These are phyloP conservation scores for Obelidium mucronatum DNA, from an alignment of 192 early-diverging fungal species.

Conservation along the genomic window DNA sequence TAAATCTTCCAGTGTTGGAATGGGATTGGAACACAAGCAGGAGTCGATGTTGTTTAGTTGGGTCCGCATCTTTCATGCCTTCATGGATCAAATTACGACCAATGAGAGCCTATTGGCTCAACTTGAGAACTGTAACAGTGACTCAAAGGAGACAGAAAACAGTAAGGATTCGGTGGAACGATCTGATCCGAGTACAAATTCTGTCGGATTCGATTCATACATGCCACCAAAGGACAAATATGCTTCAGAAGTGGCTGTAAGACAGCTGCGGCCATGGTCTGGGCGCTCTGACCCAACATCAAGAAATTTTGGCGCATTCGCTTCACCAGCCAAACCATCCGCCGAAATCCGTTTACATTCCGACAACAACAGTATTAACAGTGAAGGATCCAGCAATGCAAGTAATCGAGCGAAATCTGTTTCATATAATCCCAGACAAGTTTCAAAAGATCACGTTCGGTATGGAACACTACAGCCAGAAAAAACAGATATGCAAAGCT, in stretches of 20 bases:
- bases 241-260: not conserved
- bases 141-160: not conserved
- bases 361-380: too few relatives aligned
- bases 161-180: not conserved
- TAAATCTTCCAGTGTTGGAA: not conserved
- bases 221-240: not conserved
- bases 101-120: not conserved
- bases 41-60: slow-evolving; percentile 12
- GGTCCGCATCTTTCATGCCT: slow-evolving; percentile 1
- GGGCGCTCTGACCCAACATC: slow-evolving; percentile 5
- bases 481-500: not conserved
- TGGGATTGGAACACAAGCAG: slow-evolving; percentile 19
- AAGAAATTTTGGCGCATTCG: too few relatives aligned
- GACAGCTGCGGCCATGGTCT: not conserved
- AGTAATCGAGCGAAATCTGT: too few relatives aligned
- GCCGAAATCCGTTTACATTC: too few relatives aligned
- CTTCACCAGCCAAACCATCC: too few relatives aligned
- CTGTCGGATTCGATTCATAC: not conserved
- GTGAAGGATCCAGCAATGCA: too few relatives aligned
- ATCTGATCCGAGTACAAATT: not conserved
- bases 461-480: not conserved
- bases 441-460: not conserved
- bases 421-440: too few relatives aligned
- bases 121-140: not conserved
- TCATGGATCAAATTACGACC: slow-evolving; percentile 19